These are phyloP conservation scores for Crithidia sp. DNA, from an alignment of 208 protist genomes.

Conservation along the genomic window DNA sequence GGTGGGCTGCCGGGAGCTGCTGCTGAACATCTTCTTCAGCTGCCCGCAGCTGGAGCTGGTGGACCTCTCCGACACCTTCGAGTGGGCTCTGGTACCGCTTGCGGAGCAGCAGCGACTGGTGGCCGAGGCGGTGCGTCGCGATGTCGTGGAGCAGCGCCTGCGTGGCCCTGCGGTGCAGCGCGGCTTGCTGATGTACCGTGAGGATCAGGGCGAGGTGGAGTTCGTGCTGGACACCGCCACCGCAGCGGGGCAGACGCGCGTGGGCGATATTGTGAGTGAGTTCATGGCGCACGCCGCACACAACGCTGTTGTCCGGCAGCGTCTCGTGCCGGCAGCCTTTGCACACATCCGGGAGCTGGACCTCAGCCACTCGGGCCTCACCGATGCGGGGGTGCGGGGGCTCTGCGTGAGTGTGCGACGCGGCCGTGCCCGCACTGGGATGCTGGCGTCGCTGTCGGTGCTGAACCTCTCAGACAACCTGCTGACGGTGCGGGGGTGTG, in stretches of 20 bases:
- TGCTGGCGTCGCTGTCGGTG: slow-evolving; percentile 51
- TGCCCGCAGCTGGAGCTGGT: slow-evolving; percentile 56
- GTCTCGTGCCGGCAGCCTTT: slow-evolving; percentile 52
- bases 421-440: slow-evolving; percentile 35
- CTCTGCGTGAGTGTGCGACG: slow-evolving; percentile 48
- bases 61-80: slow-evolving; percentile 68
- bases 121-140: slow-evolving; percentile 15
- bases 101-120: slow-evolving; percentile 37
- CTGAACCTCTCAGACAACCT: slow-evolving; percentile 73
- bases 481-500: slow-evolving; percentile 59
- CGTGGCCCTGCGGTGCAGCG: slow-evolving; percentile 11
- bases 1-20: slow-evolving; percentile 65
- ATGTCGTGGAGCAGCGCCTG: slow-evolving; percentile 19
- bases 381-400: slow-evolving; percentile 57
- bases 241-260: slow-evolving; percentile 49
- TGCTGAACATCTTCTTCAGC: slow-evolving; percentile 79
- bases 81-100: slow-evolving; percentile 40
- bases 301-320: slow-evolving; percentile 44
- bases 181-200: slow-evolving; percentile 25
- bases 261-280: slow-evolving; percentile 71
- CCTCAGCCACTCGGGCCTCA: slow-evolving; percentile 64
- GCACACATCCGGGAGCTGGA: slow-evolving; percentile 58
- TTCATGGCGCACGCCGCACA: slow-evolving; percentile 70
- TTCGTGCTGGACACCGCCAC: slow-evolving; percentile 51
- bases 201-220: slow-evolving; percentile 29